Base-by-base conservation (phyloP, 345 rosid genomes). In the Eucalyptus curtisii region DNA sequence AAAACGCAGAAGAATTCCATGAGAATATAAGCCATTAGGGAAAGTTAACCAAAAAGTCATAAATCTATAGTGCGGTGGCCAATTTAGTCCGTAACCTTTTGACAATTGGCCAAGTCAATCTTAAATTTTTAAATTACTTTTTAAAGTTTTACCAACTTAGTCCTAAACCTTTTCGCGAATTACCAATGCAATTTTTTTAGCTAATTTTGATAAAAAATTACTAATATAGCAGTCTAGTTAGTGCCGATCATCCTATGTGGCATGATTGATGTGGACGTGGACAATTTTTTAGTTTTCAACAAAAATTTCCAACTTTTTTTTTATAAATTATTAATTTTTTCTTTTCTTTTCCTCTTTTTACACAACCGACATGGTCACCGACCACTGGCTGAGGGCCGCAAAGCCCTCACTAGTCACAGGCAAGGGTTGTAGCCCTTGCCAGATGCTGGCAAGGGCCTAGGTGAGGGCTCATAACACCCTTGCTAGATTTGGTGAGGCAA, bases 351-450 rank as follows among this genome's bases (percentile, higher is more conserved):
- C 64, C 14, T 57, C 1, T 57, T 57, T 25, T 1, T 25, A 57
- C n/a, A 25, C 3, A 25, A 25, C 1, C 0, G 2, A 11, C 13
- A 25, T 10, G 64, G 64, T 0, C 6, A 0, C 0, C 0, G 3
- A 57, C 7, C n/a, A 57, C 1, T 57, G 1, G 7, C 1, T 25
- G 0, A 52, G 57, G 57, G 57, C 10, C 1, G 2, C 57, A 52
- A 52, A 52, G 4, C 57, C 24, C 57, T 52, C 57, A 52, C 30
- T 57, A 5, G n/a, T 25, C n/a, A 57, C 0, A 25, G 7, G 14
- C 1, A 0, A 57, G n/a, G 14, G 64, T 57, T 57, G 14, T 2
- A 25, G 7, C 13, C 64, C 64, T 57, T 25, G 13, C 30, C 3
- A 57, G 3, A 57, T 57, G 55, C 1, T 24, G 1, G 7, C 13